These are phyloP conservation scores for Lignosus rhinocerotis DNA, from an alignment of 1,284 basidiomycete genomes.

Conservation along the genomic window DNA sequence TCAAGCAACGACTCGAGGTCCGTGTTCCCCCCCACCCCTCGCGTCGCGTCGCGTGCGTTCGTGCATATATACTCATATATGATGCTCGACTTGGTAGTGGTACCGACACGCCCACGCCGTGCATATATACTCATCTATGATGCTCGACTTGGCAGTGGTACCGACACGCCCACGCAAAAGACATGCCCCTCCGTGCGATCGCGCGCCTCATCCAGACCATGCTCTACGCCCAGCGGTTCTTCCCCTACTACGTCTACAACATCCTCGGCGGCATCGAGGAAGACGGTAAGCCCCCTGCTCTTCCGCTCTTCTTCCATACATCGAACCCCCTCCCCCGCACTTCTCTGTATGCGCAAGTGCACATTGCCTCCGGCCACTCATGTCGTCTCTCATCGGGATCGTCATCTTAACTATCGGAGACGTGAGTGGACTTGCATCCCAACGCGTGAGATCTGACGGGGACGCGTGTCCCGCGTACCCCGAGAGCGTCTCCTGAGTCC, in stretches of 20 bases:
- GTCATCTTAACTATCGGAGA: neutral
- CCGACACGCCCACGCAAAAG: slow-evolving; percentile 89
- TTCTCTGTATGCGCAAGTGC: neutral
- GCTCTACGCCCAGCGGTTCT: slow-evolving; percentile 92
- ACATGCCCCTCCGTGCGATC: slow-evolving; percentile 90
- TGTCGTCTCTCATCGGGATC: neutral
- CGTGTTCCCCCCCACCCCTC: too few relatives aligned
- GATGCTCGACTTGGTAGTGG: slow-evolving; percentile 57
- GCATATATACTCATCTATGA: neutral
- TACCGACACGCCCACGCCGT: slow-evolving; percentile 87
- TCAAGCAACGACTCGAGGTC: slow-evolving; percentile 91
- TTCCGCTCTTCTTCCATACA: neutral
- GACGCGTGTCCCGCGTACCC: slow-evolving; percentile 6
- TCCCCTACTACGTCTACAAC: slow-evolving; percentile 96
- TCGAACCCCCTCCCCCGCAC: slow-evolving; percentile 2
- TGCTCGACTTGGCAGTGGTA: slow-evolving; percentile 70
- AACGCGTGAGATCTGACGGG: neutral
- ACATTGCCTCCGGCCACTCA: neutral
- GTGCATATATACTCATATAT: neutral
- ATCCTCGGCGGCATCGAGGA: slow-evolving; percentile 94
- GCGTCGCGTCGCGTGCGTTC: slow-evolving; percentile 3
- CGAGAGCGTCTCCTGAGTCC: neutral
- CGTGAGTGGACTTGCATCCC: neutral
- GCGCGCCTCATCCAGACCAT: slow-evolving; percentile 95
- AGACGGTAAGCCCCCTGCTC: slow-evolving; percentile 74